phyloP scores from a whole-genome alignment of 768 basidiomycete species.

The Phanerodontia chrysosporium region DNA sequence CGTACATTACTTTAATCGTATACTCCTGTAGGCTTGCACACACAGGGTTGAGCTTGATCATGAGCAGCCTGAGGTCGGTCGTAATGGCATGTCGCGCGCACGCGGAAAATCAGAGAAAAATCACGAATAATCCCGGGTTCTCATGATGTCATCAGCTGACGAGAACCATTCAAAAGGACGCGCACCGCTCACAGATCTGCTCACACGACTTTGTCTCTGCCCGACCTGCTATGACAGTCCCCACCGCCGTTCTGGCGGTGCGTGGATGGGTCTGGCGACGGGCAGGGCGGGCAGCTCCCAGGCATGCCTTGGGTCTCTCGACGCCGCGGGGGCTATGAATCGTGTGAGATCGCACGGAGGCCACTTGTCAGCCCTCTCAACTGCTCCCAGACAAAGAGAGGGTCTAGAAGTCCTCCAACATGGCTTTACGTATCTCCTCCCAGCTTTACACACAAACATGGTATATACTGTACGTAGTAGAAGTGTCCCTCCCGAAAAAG shows the following conservation, averaged over 20 bases:
- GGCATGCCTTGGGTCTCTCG: not conserved
- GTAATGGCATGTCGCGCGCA: too few relatives aligned
- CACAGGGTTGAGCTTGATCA: too few relatives aligned
- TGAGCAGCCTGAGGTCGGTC: too few relatives aligned
- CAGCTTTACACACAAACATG: not conserved
- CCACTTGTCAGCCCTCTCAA: not conserved
- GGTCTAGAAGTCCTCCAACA: conserved; percentile 9
- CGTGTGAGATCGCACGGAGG: conserved; percentile 1
- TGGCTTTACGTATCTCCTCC: not conserved
- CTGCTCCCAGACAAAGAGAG: not conserved
- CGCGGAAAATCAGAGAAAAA: not conserved
- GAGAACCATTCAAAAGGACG: not conserved
- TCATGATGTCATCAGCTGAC: not conserved
- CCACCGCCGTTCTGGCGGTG: not conserved
- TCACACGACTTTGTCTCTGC: conserved; percentile 1
- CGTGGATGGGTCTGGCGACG: not conserved
- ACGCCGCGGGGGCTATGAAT: not conserved
- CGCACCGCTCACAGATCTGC: not conserved
- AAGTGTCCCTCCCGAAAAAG: not conserved
- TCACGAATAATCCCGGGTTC: not conserved
- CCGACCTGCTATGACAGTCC: not conserved
- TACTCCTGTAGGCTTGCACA: too few relatives aligned
- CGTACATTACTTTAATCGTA: too few relatives aligned
- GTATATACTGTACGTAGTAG: not conserved
- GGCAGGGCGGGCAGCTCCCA: not conserved